Evolutionary conservation across 306 rosid genomes (phyloP).

Genomic region (Gillenia trifoliata): DNA sequence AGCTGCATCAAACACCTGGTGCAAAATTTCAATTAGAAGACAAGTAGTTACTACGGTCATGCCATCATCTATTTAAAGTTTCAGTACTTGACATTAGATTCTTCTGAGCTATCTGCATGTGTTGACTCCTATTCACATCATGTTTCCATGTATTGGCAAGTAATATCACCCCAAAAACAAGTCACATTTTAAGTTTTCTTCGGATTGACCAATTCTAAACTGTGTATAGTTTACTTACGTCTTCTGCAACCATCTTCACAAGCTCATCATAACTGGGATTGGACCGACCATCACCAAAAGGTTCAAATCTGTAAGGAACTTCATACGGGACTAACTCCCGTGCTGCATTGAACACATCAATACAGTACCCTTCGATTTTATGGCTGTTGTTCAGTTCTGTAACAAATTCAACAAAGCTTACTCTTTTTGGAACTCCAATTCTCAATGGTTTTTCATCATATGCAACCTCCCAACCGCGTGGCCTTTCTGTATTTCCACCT

Average conservation of each 20-base stretch:
- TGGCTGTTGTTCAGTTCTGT: conserved; percentile 41
- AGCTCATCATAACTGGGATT: conserved; percentile 73
- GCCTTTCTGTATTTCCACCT: conserved; percentile 64
- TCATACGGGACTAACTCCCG: conserved; percentile 61
- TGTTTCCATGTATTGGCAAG: conserved; percentile 8
- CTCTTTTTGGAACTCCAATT: conserved; percentile 85
- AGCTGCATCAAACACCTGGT: conserved; percentile 78
- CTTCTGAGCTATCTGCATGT: background rate
- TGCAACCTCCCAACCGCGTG: conserved; percentile 96
- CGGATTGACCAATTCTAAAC: conserved; percentile 1
- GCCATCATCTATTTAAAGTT: background rate
- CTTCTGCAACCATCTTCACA: conserved; percentile 54
- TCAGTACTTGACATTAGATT: background rate
- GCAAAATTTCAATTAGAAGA: conserved; percentile 24
- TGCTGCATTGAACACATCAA: conserved; percentile 72
- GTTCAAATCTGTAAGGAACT: conserved; percentile 60
- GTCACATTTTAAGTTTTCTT: conserved; percentile 2
- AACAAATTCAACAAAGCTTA: conserved; percentile 81
- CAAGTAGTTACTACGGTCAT: background rate
- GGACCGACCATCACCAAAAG: conserved; percentile 66
- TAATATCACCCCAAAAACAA: conserved; percentile 1
- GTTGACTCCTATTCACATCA: conserved; percentile 6
- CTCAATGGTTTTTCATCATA: conserved; percentile 61
- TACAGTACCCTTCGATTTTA: conserved; percentile 61
- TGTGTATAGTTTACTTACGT: conserved; percentile 42